phyloP scores from a whole-genome alignment of 768 basidiomycete genomes.

The Auricularia auricula-judae region DNA sequence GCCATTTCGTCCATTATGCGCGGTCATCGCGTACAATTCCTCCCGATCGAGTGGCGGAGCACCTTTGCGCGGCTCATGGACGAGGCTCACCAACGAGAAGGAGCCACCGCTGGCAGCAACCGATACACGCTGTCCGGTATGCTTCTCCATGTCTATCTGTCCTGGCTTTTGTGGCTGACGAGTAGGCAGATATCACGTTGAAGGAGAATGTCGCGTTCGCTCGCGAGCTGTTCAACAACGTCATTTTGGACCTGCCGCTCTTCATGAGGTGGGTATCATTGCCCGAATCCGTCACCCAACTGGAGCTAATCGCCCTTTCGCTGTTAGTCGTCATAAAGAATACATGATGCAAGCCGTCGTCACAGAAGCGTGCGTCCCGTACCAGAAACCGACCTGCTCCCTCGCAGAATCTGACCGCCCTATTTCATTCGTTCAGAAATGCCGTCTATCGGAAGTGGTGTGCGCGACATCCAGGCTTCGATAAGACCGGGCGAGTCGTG shows the following conservation, averaged over 20 bases:
- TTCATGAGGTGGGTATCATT: conserved; percentile 22
- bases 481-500: conserved; percentile 21
- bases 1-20: conserved; percentile 29
- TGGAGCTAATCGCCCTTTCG: too few relatives aligned
- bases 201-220: conserved; percentile 30
- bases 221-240: conserved; percentile 30
- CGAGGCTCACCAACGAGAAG: conserved; percentile 23
- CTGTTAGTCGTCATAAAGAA: conserved; percentile 19
- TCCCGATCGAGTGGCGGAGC: conserved; percentile 34
- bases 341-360: conserved; percentile 33
- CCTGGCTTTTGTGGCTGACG: not conserved
- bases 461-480: conserved; percentile 29
- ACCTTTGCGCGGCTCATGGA: conserved; percentile 22
- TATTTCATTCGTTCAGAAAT: conserved; percentile 14
- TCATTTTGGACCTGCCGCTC: conserved; percentile 29
- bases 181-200: conserved; percentile 30
- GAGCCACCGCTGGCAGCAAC: conserved; percentile 27
- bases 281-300: too few relatives aligned
- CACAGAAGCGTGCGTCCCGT: conserved; percentile 17
- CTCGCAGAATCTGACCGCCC: not conserved
- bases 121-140: not conserved
- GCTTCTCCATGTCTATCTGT: not conserved
- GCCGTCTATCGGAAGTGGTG: conserved; percentile 31
- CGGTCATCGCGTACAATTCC: conserved; percentile 26
- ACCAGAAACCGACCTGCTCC: not conserved